Evolutionary conservation across 768 basidiomycete genomes (phyloP).

Genomic region (Holtermannia corniformis): DNA sequence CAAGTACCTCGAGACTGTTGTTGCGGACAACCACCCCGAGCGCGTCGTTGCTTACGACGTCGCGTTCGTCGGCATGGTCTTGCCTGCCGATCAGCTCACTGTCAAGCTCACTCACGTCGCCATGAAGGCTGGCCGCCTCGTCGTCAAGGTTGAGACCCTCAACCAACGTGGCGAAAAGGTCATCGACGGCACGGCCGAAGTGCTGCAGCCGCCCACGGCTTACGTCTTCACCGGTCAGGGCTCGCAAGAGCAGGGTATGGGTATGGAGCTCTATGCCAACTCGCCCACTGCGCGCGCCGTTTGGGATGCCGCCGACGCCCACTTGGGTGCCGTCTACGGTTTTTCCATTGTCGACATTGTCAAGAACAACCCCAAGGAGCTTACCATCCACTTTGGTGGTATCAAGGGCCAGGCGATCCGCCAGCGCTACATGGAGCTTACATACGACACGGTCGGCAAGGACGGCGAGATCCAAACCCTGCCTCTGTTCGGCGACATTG

Average conservation of each 20-base stretch:
- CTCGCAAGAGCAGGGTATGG: conserved; percentile 97
- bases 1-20: conserved; percentile 82
- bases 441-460: conserved; percentile 93
- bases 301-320: conserved; percentile 92
- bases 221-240: conserved; percentile 99
- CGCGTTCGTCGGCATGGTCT: conserved; percentile 92
- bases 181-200: conserved; percentile 82
- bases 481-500: conserved; percentile 91
- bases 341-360: conserved; percentile 99
- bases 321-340: conserved; percentile 87
- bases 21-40: conserved; percentile 83
- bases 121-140: conserved; percentile 88
- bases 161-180: conserved; percentile 85
- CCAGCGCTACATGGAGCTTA: conserved; percentile 99
- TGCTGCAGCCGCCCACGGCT: conserved; percentile 77
- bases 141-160: conserved; percentile 75
- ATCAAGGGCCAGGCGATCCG: conserved; percentile 98
- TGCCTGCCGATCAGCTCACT: conserved; percentile 74
- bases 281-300: conserved; percentile 92
- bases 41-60: conserved; percentile 90
- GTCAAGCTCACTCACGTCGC: conserved; percentile 82
- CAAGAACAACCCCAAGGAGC: conserved; percentile 94
- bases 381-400: conserved; percentile 98
- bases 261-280: conserved; percentile 91
- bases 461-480: conserved; percentile 92